Evolutionary conservation across 495 filamentous ascomycete genomes (phyloP).

Genomic region (Copromyces sp.): DNA sequence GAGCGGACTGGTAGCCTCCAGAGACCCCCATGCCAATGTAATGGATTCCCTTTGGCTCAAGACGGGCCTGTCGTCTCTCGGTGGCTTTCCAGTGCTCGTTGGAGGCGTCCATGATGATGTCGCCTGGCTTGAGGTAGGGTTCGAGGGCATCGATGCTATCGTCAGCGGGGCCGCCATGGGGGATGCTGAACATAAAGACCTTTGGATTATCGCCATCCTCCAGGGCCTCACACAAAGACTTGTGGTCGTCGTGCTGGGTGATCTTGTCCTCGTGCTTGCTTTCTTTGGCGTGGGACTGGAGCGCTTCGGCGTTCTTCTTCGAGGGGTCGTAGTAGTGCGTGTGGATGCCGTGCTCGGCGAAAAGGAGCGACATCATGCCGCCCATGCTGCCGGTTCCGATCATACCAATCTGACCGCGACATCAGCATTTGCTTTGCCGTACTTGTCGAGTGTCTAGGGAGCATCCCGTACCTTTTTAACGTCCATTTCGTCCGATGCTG

Average conservation of each 20-base stretch:
- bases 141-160: slow-evolving; percentile 50
- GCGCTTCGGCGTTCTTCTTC: slow-evolving; percentile 21
- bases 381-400: not conserved
- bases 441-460: not conserved
- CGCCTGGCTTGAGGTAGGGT: slow-evolving; percentile 46
- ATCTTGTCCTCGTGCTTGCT: not conserved
- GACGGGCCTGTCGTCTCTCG: slow-evolving; percentile 49
- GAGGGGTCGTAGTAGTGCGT: slow-evolving; percentile 12
- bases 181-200: slow-evolving; percentile 56
- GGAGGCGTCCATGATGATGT: slow-evolving; percentile 62
- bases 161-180: slow-evolving; percentile 57
- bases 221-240: not conserved
- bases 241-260: not conserved
- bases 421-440: not conserved
- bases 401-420: not conserved
- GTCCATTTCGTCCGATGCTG: not conserved
- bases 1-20: slow-evolving; percentile 52
- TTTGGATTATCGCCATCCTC: slow-evolving; percentile 3
- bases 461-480: not conserved
- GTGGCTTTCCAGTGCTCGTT: slow-evolving; percentile 66
- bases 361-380: slow-evolving; percentile 1
- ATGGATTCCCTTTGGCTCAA: slow-evolving; percentile 21
- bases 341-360: slow-evolving; percentile 22
- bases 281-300: not conserved
- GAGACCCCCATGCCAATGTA: slow-evolving; percentile 46